These are phyloP conservation scores for Aspergillus homomorphus DNA, from an alignment of 495 filamentous ascomycete genomes.

Conservation along the genomic window DNA sequence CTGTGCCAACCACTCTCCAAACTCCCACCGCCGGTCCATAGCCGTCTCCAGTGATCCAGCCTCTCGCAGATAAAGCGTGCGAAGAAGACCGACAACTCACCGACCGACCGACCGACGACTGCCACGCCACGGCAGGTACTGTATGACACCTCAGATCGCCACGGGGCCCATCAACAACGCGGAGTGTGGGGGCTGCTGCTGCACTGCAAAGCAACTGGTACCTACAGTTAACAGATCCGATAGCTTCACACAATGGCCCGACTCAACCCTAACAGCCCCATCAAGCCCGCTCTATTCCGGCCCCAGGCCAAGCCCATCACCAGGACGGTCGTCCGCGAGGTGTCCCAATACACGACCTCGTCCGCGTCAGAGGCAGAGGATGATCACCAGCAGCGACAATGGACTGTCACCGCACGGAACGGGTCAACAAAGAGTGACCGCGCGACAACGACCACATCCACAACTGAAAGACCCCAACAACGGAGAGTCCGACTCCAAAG, in stretches of 20 bases:
- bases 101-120: not conserved
- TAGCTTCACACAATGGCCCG: constrained; percentile 19
- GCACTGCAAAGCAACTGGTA: not conserved
- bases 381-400: constrained; percentile 9
- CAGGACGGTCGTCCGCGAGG: constrained; percentile 4
- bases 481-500: constrained; percentile 13
- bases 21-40: constrained; percentile 5
- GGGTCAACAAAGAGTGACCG: not conserved
- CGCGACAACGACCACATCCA: not conserved
- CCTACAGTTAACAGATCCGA: not conserved
- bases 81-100: not conserved
- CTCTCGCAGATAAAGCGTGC: constrained; percentile 1
- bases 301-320: constrained; percentile 1
- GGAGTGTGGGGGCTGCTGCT: not conserved
- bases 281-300: constrained; percentile 7
- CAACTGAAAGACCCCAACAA: constrained; percentile 11
- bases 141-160: constrained; percentile 1
- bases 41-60: not conserved
- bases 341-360: constrained; percentile 3
- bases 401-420: constrained; percentile 7
- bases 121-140: not conserved
- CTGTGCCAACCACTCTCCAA: constrained; percentile 1
- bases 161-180: not conserved
- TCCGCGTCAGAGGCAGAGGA: constrained; percentile 3
- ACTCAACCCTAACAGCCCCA: constrained; percentile 19